Base-by-base conservation (phyloP, 768 basidiomycete genomes). In the Lentinula sp. region DNA sequence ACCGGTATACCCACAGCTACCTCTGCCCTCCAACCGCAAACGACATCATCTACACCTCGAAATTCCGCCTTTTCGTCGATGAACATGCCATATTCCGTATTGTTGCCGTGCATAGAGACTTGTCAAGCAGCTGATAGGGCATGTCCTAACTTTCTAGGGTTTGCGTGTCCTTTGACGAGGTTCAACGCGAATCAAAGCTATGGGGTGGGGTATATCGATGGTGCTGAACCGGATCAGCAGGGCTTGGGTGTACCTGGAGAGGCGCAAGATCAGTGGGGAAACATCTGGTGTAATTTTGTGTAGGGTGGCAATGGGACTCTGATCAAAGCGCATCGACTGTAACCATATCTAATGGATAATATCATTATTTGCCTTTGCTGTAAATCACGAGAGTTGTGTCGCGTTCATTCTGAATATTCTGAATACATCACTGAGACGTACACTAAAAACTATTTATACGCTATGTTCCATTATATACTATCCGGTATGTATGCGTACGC, bases 41-140 rank as follows among this genome's bases (percentile, higher is more conserved):
- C 78, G 3, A 75, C 82, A 0, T 70, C 78, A 18, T 65, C 69
- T 5, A 66, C 76, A 0, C 66, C 72, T 3, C 76, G 87, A 13
- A 85, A 83, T 63, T 67, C 75, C 2, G 74, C 70, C 58, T 73
- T 86, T 46, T 80, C 85, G n/a, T 57, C 76, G 11, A 71, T 80
- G 64, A 65, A 68, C 2, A 71, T 68, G 18, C 58, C 75, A 1
- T 92, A 90, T 72, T 75, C 71, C n/a, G 78, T 82, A 68, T 73
- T 95, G 15, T 74, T 90, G 37, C 92, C 93, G 2, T 94, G 92
- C 69, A 73, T 92, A 9, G 93, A 93, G 73, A 83, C 81, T 34
- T 95, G 93, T 73, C 79, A 83, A 16, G 78, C 81, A 1, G 84
- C 82, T 23, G 87, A 89, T 64, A 82, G 93, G 31, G 82, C 89